Conservation (phyloP, 1,284 basidiomycete genomes). For the Inonotus obliquus region DNA sequence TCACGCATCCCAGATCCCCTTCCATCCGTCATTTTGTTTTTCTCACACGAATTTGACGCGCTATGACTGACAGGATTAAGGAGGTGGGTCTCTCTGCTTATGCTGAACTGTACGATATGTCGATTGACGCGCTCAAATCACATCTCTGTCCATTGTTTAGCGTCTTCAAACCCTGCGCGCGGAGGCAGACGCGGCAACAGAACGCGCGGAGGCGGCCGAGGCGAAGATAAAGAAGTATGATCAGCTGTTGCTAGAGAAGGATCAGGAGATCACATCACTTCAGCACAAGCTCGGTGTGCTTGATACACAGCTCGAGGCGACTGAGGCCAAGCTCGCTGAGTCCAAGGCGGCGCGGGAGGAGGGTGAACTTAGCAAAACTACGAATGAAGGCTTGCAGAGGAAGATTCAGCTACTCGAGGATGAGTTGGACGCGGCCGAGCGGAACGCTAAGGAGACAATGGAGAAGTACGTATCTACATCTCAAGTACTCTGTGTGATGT, state of each 20-base stretch:
- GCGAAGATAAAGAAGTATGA: slow-evolving; percentile 80
- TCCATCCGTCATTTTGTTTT: background rate
- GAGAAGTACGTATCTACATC: slow-evolving; percentile 74
- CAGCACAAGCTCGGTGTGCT: slow-evolving; percentile 70
- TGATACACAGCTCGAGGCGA: slow-evolving; percentile 73
- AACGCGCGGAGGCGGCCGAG: slow-evolving; percentile 84
- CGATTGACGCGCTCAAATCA: slow-evolving; percentile 6
- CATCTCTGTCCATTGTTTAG: slow-evolving; percentile 32
- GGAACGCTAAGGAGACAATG: slow-evolving; percentile 94
- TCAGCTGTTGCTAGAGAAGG: slow-evolving; percentile 77
- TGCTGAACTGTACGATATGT: background rate
- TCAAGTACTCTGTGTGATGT: background rate
- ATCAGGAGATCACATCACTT: slow-evolving; percentile 87
- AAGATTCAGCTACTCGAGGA: slow-evolving; percentile 94
- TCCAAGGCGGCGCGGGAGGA: slow-evolving; percentile 71
- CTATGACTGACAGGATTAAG: slow-evolving; percentile 59
- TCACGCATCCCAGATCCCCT: background rate
- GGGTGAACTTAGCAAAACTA: slow-evolving; percentile 69
- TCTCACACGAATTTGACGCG: background rate
- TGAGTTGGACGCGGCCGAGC: slow-evolving; percentile 94
- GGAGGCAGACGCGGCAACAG: slow-evolving; percentile 82
- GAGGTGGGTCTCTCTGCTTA: slow-evolving; percentile 41
- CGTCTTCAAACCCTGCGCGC: slow-evolving; percentile 70
- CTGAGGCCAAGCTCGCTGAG: slow-evolving; percentile 69
- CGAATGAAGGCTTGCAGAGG: slow-evolving; percentile 73